phyloP scores from a whole-genome alignment of 345 rosid genomes.

The Populus simonii region DNA sequence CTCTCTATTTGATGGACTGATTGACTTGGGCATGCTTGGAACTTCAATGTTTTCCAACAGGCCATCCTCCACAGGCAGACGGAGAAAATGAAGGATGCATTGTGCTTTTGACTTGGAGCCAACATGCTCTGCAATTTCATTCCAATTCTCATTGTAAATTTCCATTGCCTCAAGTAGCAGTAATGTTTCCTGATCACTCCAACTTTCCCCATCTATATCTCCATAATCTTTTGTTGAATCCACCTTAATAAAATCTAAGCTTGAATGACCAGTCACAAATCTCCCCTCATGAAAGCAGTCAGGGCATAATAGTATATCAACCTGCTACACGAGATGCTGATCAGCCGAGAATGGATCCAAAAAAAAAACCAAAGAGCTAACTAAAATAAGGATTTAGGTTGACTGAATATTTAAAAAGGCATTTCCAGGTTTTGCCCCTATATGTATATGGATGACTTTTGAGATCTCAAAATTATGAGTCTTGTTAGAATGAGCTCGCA shows the following conservation, averaged over 20 bases:
- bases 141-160: conserved; percentile 78
- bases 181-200: conserved; percentile 91
- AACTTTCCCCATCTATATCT: conserved; percentile 78
- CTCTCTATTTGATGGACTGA: conserved; percentile 49
- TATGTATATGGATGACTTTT: not conserved
- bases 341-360: conserved; percentile 9
- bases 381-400: conserved; percentile 6
- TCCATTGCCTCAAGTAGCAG: conserved; percentile 93
- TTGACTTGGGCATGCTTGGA: conserved; percentile 46
- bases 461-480: not conserved
- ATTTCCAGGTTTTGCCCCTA: not conserved
- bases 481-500: not conserved
- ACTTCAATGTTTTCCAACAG: conserved; percentile 78
- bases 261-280: conserved; percentile 80
- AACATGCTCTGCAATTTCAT: conserved; percentile 89
- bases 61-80: conserved; percentile 84
- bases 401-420: not conserved
- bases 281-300: conserved; percentile 86
- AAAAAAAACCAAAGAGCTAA: not conserved
- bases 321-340: conserved; percentile 49
- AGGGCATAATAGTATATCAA: conserved; percentile 63
- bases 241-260: conserved; percentile 71
- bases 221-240: conserved; percentile 66
- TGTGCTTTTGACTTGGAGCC: conserved; percentile 95
- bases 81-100: conserved; percentile 89